Evolutionary conservation across 1,139 yeast genomes (phyloP), one percentile per base, ranked within the genome.

Genomic region (Candida albicans): DNA sequence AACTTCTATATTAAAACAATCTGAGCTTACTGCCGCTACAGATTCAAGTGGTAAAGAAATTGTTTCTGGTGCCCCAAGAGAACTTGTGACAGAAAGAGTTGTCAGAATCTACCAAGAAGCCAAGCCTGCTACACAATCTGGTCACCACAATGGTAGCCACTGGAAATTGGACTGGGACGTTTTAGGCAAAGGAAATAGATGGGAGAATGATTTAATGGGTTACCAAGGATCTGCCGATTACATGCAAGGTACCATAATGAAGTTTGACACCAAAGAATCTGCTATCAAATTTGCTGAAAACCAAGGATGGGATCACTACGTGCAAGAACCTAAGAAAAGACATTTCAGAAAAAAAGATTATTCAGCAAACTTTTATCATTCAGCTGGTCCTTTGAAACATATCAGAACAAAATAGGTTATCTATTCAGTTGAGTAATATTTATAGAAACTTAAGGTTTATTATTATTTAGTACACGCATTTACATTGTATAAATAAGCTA

Each of bases 161-260:
- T 88, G 96, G 96, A 81, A 80, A 59, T 61, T 88, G 50, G 96
- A 88, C 66, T 88, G 95, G 93, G 96, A 88, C 58, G 79, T 86
- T 35, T 70, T 84, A 46, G 84, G 84, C 38, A 81, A 84, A 56
- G 89, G 87, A 33, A 82, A 87, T 70, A 74, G 95, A 61, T 88
- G 96, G 96, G 96, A 87, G 62, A 87, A 88, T 65, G 95, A 87
- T 59, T 72, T 87, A 59, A 88, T 87, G 68, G 96, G 96, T 13
- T 88, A 87, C 73, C 91, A 87, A 56, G 79, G 88, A 31, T 73
- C 87, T 37, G 81, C 87, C 28, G 96, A 88, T 64, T 84, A 81
- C 66, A 84, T 88, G 95, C 96, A 87, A 70, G 90, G 87, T 25
- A 84, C 93, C n/a, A 78, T 77, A 57, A 67, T 88, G 75, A 82